Percentiles rank a stretch among this genome's conserved stretches.
Evolutionary conservation across 78 protist species (phyloP).

Genomic region (Dictyostelium purpureum): DNA sequence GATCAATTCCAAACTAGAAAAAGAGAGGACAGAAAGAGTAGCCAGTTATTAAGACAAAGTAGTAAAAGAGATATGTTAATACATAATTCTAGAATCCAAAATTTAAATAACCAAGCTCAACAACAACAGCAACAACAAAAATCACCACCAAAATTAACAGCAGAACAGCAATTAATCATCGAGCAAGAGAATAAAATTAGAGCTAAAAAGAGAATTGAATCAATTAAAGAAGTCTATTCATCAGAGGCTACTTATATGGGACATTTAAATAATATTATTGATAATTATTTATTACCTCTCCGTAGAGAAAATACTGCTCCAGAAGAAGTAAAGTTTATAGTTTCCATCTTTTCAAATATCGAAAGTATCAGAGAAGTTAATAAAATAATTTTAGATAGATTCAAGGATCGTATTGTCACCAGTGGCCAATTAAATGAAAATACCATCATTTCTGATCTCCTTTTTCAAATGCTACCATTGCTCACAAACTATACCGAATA

Average conservation of each 20-base stretch:
- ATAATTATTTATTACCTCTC: constrained; percentile 39
- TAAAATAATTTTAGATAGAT: background rate
- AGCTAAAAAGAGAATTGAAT: constrained; percentile 55
- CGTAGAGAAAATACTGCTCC: constrained; percentile 44
- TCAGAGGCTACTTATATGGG: constrained; percentile 25
- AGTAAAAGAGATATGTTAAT: constrained; percentile 55
- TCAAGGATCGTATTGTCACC: background rate
- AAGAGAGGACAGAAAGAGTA: constrained; percentile 34
- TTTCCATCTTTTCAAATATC: constrained; percentile 58
- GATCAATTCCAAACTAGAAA: background rate
- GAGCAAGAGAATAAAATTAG: background rate
- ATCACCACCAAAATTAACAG: background rate
- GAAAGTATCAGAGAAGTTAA: constrained; percentile 28
- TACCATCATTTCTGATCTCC: constrained; percentile 10
- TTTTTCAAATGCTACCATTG: constrained; percentile 6
- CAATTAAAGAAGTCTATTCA: constrained; percentile 44
- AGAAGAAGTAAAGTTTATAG: constrained; percentile 65
- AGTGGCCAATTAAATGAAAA: background rate
- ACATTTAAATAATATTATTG: constrained; percentile 57
- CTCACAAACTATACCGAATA: constrained; percentile 26
- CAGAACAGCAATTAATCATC: background rate
- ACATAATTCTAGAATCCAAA: constrained; percentile 28
- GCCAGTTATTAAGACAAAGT: constrained; percentile 8
- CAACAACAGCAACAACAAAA: constrained; percentile 9
- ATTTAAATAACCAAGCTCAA: background rate